Evolutionary conservation across 2,329 filamentous ascomycete species (phyloP), one percentile per base, ranked within the genome.

Genomic region (Nothopassalora personata): DNA sequence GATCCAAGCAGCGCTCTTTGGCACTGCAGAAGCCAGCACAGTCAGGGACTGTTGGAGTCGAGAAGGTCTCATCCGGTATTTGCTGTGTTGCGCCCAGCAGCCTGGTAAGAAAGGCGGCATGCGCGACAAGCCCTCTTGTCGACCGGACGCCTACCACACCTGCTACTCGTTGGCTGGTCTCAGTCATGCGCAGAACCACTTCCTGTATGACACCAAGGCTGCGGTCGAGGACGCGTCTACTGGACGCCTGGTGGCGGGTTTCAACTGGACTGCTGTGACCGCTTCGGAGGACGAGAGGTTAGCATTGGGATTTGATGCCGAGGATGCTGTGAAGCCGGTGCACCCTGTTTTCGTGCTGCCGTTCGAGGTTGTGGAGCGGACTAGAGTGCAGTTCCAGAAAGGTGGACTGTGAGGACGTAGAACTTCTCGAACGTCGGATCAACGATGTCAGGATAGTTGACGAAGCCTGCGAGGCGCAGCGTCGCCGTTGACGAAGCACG

Each of bases 41-140:
- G 58, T 34, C 51, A 67, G 63, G 71, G 77, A 63, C 59, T 75
- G 91, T 50, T 97, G 91, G 81, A 92, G 86, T 73, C 86, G 90
- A 55, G 87, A 94, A 69, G 94, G 89, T 6, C 78, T 97, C 67
- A 87, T 90, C 57, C 83, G 93, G 63, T 99, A 97, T 74, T 94
- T 97, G 61, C 80, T 97, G 13, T 86, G 84, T 66, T 97, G 92
- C 71, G 94, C 91, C 69, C 94, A 97, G 70, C 77, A 77, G 70
- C 65, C 68, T 4, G 87, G 89, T 60, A 79, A 83, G 69, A 81
- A 84, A 60, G 93, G 93, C 56, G 94, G 94, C 0, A 79, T 99
- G 74, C 83, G 92, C 70, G 94, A 99, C 76, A 99, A 99, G 77
- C 94, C 94, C 13, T 87, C 88, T 73, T 91, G 91, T 86, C 91